Evolutionary conservation across 768 basidiomycete species (phyloP).

Genomic region (Psilocybe azurescens): DNA sequence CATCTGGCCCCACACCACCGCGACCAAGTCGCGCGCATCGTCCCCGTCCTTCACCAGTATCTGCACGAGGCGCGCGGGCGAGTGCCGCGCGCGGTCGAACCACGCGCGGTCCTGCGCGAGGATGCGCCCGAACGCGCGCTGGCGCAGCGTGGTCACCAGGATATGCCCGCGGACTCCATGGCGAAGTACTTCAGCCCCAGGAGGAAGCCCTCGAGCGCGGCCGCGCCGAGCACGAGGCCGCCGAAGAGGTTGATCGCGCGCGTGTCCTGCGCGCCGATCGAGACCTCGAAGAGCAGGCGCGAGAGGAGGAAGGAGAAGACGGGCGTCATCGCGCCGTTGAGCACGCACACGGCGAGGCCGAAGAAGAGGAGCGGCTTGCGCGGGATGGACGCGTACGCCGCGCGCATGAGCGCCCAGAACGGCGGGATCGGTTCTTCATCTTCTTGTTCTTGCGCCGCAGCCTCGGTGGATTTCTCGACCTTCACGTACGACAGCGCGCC

Average conservation of each 20-base stretch:
- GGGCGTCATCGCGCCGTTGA: conserved; percentile 87
- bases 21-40: conserved; percentile 80
- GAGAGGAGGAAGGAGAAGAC: conserved; percentile 92
- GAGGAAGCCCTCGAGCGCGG: conserved; percentile 77
- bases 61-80: conserved; percentile 68
- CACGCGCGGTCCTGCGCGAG: conserved; percentile 84
- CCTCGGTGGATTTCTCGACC: conserved; percentile 24
- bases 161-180: conserved; percentile 76
- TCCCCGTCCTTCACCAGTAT: conserved; percentile 87
- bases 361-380: conserved; percentile 70
- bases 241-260: conserved; percentile 71
- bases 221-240: conserved; percentile 73
- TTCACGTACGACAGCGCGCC: conserved; percentile 28
- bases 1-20: conserved; percentile 72
- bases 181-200: conserved; percentile 79
- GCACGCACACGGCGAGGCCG: conserved; percentile 71
- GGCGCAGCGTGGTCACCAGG: conserved; percentile 73
- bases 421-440: conserved; percentile 27
- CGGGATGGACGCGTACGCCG: conserved; percentile 74
- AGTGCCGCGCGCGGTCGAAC: conserved; percentile 77
- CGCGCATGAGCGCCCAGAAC: conserved; percentile 55
- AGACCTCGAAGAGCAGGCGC: conserved; percentile 76
- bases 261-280: conserved; percentile 68
- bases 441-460: conserved; percentile 1
- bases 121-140: conserved; percentile 57